Evolutionary conservation across 1,284 basidiomycete species (phyloP).

Genomic region (Puccinia polysora): DNA sequence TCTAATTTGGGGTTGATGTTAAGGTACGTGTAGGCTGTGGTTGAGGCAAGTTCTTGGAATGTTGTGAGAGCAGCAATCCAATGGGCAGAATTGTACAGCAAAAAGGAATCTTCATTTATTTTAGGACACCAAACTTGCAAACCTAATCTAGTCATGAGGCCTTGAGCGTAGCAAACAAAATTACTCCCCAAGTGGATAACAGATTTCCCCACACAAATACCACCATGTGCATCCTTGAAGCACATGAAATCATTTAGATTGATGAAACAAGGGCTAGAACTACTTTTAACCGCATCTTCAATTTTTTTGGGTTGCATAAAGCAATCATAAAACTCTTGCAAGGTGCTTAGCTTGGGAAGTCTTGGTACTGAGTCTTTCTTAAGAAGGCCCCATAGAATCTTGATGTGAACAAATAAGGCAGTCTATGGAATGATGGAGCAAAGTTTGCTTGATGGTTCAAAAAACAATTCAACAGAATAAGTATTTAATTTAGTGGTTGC

Average conservation of each 20-base stretch:
- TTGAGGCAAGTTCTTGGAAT: conserved; percentile 1
- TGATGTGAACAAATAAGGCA: conserved; percentile 26
- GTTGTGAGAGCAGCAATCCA: conserved; percentile 33
- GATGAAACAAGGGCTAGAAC: not conserved
- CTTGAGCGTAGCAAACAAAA: conserved; percentile 23
- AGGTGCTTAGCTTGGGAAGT: not conserved
- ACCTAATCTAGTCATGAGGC: conserved; percentile 6
- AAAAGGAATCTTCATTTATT: not conserved
- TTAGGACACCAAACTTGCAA: conserved; percentile 22
- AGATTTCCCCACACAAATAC: not conserved
- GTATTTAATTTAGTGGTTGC: not conserved
- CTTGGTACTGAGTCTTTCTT: conserved; percentile 18
- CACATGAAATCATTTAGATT: not conserved
- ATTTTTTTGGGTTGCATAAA: conserved; percentile 10
- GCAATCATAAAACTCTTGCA: conserved; percentile 20
- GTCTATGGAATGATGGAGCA: not conserved
- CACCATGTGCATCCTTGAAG: not conserved
- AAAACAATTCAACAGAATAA: too few species aligned
- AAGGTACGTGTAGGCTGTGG: conserved; percentile 6
- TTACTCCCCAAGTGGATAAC: conserved; percentile 15
- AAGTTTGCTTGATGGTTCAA: not conserved
- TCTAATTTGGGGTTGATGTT: conserved; percentile 5
- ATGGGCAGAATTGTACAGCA: conserved; percentile 24
- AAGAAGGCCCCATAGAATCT: conserved; percentile 29
- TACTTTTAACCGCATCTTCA: not conserved